A percentile compares a stretch with the other conserved stretches of the same genome.
phyloP scores from a whole-genome alignment of 2,329 filamentous ascomycete genomes.

The Trichocomaceae sp. region DNA sequence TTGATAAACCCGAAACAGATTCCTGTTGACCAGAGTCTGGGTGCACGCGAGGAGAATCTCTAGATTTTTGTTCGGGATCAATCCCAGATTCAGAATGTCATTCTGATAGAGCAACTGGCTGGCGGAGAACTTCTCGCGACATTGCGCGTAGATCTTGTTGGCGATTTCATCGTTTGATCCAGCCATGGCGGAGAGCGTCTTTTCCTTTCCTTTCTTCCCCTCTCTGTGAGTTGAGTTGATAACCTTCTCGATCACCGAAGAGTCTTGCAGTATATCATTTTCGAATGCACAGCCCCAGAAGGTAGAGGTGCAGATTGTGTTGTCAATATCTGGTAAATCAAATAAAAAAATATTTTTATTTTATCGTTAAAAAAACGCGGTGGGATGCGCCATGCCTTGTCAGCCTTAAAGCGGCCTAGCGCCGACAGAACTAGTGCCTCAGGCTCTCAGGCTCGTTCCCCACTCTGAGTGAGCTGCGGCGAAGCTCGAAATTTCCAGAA shows the following conservation, averaged over 20 bases:
- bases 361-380: constrained; percentile 1
- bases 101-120: constrained; percentile 43
- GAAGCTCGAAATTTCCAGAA: constrained; percentile 42
- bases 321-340: neutral
- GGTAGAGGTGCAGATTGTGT: neutral
- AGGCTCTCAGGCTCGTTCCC: constrained; percentile 18
- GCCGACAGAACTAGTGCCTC: constrained; percentile 17
- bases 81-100: constrained; percentile 37
- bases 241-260: neutral
- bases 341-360: neutral
- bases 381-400: neutral
- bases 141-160: constrained; percentile 41
- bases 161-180: constrained; percentile 35
- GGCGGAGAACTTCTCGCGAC: constrained; percentile 31
- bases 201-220: neutral
- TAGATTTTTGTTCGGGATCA: constrained; percentile 41
- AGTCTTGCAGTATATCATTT: constrained; percentile 4
- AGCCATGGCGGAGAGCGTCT: constrained; percentile 23
- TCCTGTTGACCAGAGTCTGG: constrained; percentile 41
- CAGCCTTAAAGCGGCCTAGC: constrained; percentile 3
- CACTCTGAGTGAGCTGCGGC: constrained; percentile 9
- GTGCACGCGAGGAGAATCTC: constrained; percentile 39
- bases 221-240: neutral
- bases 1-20: constrained; percentile 41
- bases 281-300: neutral